A percentile compares a stretch with the other conserved stretches of the same genome.
These are phyloP conservation scores for Dimargaris cristalligena DNA, from an alignment of 192 early-diverging fungal genomes.

Conservation along the genomic window DNA sequence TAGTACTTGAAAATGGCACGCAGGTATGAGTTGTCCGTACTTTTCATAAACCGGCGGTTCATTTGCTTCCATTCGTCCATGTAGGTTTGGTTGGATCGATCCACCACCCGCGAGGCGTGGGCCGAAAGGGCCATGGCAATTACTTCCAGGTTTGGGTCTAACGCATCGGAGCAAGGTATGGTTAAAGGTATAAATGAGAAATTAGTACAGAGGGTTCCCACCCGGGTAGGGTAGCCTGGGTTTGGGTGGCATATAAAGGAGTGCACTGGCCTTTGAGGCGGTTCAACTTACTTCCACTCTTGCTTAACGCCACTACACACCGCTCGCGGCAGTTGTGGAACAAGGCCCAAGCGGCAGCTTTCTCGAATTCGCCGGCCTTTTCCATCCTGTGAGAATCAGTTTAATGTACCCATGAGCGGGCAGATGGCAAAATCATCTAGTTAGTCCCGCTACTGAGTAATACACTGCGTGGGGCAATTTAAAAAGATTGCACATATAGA, in stretches of 20 bases:
- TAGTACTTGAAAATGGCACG: conserved; percentile 79
- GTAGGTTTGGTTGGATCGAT: conserved; percentile 14
- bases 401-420: no score
- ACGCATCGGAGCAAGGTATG: no score
- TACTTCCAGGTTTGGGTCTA: conserved; percentile 52
- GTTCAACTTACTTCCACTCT: conserved; percentile 14
- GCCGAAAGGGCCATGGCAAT: conserved; percentile 56
- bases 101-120: conserved; percentile 15
- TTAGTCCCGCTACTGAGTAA: no score
- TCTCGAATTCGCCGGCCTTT: conserved; percentile 45
- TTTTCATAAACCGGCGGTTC: conserved; percentile 17
- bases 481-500: no score
- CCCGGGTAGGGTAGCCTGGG: no score
- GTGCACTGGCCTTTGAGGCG: no score
- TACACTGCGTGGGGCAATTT: no score
- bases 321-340: conserved; percentile 64
- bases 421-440: no score
- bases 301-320: conserved; percentile 41
- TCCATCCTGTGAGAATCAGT: no score
- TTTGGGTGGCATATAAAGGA: no score
- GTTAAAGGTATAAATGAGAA: no score
- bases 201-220: no score
- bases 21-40: conserved; percentile 46
- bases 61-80: conserved; percentile 13
- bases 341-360: conserved; percentile 75